phyloP scores from a whole-genome alignment of 305 asterid species.

The Fraxinus albicans region DNA sequence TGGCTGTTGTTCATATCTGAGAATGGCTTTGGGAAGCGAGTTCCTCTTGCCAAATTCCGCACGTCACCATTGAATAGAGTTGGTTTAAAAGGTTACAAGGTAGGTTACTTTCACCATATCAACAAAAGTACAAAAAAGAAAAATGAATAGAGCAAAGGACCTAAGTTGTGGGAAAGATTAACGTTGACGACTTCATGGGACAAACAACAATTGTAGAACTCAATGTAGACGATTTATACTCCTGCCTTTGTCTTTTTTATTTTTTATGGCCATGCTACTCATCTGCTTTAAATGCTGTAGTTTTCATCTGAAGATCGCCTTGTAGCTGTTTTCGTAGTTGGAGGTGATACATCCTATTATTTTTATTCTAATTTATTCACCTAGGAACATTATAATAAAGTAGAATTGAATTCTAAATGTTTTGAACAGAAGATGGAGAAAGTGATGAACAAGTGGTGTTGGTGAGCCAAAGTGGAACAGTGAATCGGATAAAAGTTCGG shows the following conservation, averaged over 20 bases:
- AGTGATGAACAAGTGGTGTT: constrained; percentile 96
- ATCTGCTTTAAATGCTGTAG: constrained; percentile 39
- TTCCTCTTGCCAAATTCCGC: constrained; percentile 82
- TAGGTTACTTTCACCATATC: constrained; percentile 24
- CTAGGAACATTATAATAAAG: constrained; percentile 3
- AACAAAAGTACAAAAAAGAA: background rate
- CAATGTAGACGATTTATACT: background rate
- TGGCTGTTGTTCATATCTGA: constrained; percentile 95
- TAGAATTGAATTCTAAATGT: constrained; percentile 10
- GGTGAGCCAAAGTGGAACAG: constrained; percentile 99
- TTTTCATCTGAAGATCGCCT: constrained; percentile 77
- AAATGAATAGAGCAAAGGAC: background rate
- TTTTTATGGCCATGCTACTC: constrained; percentile 1
- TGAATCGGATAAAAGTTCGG: constrained; percentile 89
- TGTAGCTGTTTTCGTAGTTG: constrained; percentile 91
- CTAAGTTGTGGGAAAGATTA: background rate
- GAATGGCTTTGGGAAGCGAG: constrained; percentile 91
- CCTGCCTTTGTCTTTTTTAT: background rate
- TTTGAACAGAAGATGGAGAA: constrained; percentile 79
- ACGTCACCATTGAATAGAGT: constrained; percentile 63
- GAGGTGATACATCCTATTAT: constrained; percentile 46
- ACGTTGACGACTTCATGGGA: background rate
- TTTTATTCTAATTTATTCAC: background rate
- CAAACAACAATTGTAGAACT: constrained; percentile 3
- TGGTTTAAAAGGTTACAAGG: constrained; percentile 95